phyloP scores from a whole-genome alignment of 2,329 filamentous ascomycete species.

The Epichloe glyceriae region DNA sequence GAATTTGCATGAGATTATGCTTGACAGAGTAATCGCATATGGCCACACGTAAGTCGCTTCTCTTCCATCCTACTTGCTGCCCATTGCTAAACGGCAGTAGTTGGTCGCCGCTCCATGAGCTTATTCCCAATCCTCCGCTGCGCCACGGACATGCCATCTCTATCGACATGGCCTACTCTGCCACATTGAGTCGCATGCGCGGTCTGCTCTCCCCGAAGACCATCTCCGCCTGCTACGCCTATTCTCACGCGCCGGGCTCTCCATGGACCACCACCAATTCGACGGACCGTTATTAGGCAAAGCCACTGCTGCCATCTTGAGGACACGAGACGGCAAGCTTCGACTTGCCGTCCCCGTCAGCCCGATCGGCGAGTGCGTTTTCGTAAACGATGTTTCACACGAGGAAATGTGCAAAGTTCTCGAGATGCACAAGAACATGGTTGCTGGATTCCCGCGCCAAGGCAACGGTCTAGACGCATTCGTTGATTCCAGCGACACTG shows the following conservation, averaged over 20 bases:
- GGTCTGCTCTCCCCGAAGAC: conserved; percentile 46
- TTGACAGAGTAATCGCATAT: conserved; percentile 61
- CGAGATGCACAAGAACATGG: conserved; percentile 48
- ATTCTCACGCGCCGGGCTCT: conserved; percentile 57
- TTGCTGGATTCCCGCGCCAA: conserved; percentile 47
- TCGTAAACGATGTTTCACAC: conserved; percentile 52
- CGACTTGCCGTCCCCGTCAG: conserved; percentile 52
- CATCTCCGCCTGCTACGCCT: conserved; percentile 50
- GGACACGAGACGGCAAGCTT: conserved; percentile 56
- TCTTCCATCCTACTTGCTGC: background rate
- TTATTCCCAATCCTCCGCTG: conserved; percentile 53
- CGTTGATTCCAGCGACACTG: conserved; percentile 57
- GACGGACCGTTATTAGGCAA: conserved; percentile 51
- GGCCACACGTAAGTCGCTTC: conserved; percentile 45
- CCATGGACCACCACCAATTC: conserved; percentile 59
- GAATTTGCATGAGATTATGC: conserved; percentile 59
- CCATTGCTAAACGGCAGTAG: conserved; percentile 17
- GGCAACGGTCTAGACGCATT: conserved; percentile 57
- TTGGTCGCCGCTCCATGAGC: conserved; percentile 61
- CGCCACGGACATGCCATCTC: conserved; percentile 63
- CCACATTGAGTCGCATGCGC: conserved; percentile 51
- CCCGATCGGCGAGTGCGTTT: conserved; percentile 52
- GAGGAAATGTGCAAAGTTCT: conserved; percentile 51
- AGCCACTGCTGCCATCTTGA: conserved; percentile 55
- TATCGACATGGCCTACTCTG: conserved; percentile 65